Evolutionary conservation across 345 rosid species (phyloP), one percentile per base, ranked within the genome.

Genomic region (Salix caprea): DNA sequence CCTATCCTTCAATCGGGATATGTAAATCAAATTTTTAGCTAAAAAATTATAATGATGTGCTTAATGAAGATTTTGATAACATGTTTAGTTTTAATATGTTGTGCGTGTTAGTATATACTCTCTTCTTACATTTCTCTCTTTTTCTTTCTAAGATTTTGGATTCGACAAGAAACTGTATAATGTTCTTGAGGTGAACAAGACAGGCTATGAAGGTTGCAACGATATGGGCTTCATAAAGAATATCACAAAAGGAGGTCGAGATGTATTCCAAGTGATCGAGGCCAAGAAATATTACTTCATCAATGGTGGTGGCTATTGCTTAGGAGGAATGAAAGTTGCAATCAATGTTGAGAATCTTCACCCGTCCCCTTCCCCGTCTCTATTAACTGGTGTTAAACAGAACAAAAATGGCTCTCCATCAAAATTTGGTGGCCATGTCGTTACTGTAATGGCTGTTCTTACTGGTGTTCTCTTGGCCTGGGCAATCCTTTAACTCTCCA

Each of bases 241-340:
- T 69, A 34, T 90, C 2, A 91, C 92, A 4, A 66, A 79, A 4
- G 96, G 91, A 0, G 94, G 92, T 1, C 58, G 90, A 14, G 94
- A 91, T 23, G 94, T 88, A 39, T 84, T 84, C 26, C 82, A 88
- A 6, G 88, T 91, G 18, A 19, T 78, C 4, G 70, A 83, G 26
- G 79, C 88, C 4, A 79, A 64, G 73, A 74, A 88, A 13, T 87
- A 85, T 67, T 86, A 91, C 50, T 91, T 91, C 87, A 69, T 90
- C 15, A 76, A 88, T 16, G 78, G 92, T 34, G 61, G 85, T 64
- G 91, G 90, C 23, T 86, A 82, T 80, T 88, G 94, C 69, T 71
- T 40, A 7, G 32, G 76, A 21, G 90, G 94, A 15, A 82, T 91
- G 90, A 90, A 85, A 74, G 74, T 91, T 4, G 80, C 82, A 0